phyloP scores from a whole-genome alignment of 2,329 filamentous ascomycete genomes.

The Fusarium staphyleae region DNA sequence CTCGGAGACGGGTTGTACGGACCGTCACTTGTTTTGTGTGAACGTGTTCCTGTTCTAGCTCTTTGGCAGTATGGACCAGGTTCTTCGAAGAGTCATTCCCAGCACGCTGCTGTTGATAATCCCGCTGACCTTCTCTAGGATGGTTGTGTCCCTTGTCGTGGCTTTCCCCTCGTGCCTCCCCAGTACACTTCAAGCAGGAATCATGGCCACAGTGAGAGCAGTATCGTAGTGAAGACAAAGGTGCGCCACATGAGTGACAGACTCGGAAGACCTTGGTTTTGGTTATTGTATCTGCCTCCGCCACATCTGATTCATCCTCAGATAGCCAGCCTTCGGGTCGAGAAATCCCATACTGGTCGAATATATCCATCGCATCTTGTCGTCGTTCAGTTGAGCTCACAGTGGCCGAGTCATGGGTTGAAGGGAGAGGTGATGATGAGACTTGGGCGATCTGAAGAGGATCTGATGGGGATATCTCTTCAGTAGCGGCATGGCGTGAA shows the following conservation, averaged over 20 bases:
- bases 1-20: slow-evolving; percentile 4
- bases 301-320: slow-evolving; percentile 44
- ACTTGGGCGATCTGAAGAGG: neutral
- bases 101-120: slow-evolving; percentile 7
- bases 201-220: slow-evolving; percentile 60
- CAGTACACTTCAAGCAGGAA: slow-evolving; percentile 56
- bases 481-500: neutral
- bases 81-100: slow-evolving; percentile 3
- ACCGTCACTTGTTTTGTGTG: slow-evolving; percentile 5
- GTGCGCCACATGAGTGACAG: slow-evolving; percentile 60
- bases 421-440: slow-evolving; percentile 8
- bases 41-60: slow-evolving; percentile 3
- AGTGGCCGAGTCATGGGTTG: slow-evolving; percentile 33
- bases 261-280: slow-evolving; percentile 44
- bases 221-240: slow-evolving; percentile 47
- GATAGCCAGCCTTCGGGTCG: slow-evolving; percentile 56
- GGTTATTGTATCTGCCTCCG: slow-evolving; percentile 24
- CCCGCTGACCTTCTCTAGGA: neutral
- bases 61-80: neutral
- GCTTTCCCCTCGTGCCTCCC: slow-evolving; percentile 42
- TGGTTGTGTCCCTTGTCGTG: slow-evolving; percentile 2
- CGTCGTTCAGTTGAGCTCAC: slow-evolving; percentile 48
- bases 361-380: slow-evolving; percentile 56
- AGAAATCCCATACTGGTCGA: slow-evolving; percentile 55
- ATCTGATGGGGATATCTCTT: slow-evolving; percentile 7